Conservation (phyloP, 140 eudicot species). For the Erigeron philadelphicus region DNA sequence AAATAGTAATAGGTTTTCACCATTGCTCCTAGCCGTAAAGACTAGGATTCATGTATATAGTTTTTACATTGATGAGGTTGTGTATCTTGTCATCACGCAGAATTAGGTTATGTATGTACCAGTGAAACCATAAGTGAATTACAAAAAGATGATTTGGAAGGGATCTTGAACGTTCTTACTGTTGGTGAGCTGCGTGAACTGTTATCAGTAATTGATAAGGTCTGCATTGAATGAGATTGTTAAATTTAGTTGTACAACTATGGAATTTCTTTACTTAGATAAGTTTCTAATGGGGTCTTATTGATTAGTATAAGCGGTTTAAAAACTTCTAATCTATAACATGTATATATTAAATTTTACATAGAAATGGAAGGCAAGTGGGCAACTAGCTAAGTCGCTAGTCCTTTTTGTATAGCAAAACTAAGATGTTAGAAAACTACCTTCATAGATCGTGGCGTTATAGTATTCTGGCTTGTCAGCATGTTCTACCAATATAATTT, state of each 20-base stretch:
- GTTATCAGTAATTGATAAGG: slow-evolving; percentile 49
- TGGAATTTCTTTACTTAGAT: not conserved
- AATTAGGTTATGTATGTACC: slow-evolving; percentile 46
- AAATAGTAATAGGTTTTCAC: slow-evolving; percentile 6
- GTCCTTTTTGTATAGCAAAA: too few species aligned
- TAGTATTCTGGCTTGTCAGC: not conserved
- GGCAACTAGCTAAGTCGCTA: too few species aligned
- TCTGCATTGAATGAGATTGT: slow-evolving; percentile 23
- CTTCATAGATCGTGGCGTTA: too few species aligned
- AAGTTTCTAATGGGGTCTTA: not conserved
- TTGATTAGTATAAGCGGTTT: not conserved
- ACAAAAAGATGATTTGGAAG: slow-evolving; percentile 44
- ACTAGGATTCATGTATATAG: not conserved
- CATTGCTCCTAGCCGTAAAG: not conserved
- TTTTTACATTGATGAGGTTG: slow-evolving; percentile 13
- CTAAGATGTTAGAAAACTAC: too few species aligned
- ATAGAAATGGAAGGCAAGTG: too few species aligned
- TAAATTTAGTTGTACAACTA: not conserved
- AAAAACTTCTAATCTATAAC: too few species aligned
- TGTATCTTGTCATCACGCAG: slow-evolving; percentile 38
- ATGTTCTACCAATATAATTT: not conserved
- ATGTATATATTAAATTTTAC: too few species aligned
- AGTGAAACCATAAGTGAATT: slow-evolving; percentile 34
- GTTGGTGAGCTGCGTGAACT: slow-evolving; percentile 73
- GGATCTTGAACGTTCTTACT: slow-evolving; percentile 54